These are phyloP conservation scores for Davidsoniella australis DNA, from an alignment of 2,329 filamentous ascomycete genomes.

Conservation along the genomic window DNA sequence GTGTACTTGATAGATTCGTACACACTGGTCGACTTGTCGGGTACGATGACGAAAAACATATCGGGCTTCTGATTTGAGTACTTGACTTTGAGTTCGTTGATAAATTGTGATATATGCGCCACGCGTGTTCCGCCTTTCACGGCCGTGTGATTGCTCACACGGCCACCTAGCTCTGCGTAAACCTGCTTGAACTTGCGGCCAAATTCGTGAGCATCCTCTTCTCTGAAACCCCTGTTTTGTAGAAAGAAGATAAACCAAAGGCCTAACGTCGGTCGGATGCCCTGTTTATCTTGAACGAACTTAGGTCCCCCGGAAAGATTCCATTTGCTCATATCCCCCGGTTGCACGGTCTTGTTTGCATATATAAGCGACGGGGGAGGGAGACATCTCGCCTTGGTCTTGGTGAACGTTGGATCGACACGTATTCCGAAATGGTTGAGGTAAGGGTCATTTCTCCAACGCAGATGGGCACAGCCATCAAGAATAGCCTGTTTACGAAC, in stretches of 20 bases:
- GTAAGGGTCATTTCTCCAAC: constrained; percentile 52
- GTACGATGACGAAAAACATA: constrained; percentile 18
- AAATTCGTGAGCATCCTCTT: no score
- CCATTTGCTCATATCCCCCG: constrained; percentile 61
- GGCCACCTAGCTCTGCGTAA: no score
- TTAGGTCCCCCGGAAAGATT: constrained; percentile 40
- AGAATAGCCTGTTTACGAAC: constrained; percentile 53
- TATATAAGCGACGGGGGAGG: constrained; percentile 36
- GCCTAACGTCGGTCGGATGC: neutral
- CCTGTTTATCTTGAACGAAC: constrained; percentile 20
- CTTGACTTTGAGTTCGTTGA: no score
- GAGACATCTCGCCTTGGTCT: constrained; percentile 54
- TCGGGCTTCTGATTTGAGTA: neutral
- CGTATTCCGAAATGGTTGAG: constrained; percentile 57
- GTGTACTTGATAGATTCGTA: constrained; percentile 85
- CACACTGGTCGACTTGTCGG: constrained; percentile 31
- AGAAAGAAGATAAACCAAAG: neutral
- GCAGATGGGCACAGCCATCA: constrained; percentile 46
- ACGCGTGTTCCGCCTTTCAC: no score
- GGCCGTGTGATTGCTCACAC: no score
- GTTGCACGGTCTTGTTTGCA: constrained; percentile 33
- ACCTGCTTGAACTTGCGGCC: no score
- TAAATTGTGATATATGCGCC: no score
- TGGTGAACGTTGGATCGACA: constrained; percentile 46
- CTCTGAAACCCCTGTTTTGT: no score